Evolutionary conservation across 2,329 filamentous ascomycete species (phyloP).

Genomic region (Fusarium sublunatum): DNA sequence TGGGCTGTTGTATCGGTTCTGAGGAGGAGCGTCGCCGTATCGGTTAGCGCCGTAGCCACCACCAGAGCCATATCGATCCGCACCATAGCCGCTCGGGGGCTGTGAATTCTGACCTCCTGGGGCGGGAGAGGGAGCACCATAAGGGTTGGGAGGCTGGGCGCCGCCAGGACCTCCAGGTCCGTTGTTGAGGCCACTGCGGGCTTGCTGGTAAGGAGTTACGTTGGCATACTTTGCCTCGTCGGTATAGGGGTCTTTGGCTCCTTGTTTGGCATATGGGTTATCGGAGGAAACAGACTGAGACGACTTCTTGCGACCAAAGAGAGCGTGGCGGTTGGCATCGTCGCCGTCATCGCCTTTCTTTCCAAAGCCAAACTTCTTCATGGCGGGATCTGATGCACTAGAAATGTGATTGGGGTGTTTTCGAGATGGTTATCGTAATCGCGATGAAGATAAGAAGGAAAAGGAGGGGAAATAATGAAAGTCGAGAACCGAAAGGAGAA

Average conservation of each 20-base stretch:
- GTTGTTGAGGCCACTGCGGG: conserved; percentile 51
- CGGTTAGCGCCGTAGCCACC: conserved; percentile 65
- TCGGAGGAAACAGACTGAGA: conserved; percentile 58
- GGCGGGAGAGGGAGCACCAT: conserved; percentile 37
- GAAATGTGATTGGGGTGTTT: conserved; percentile 3
- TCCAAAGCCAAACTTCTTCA: conserved; percentile 71
- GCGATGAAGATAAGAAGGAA: neutral
- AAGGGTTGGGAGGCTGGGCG: conserved; percentile 36
- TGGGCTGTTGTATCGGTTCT: conserved; percentile 64
- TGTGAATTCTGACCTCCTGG: conserved; percentile 41
- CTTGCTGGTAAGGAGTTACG: conserved; percentile 60
- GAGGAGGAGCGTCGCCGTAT: conserved; percentile 63
- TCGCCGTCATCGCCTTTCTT: conserved; percentile 65
- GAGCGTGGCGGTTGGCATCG: conserved; percentile 60
- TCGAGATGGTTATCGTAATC: conserved; percentile 1
- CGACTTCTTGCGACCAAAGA: conserved; percentile 66
- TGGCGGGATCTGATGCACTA: conserved; percentile 45
- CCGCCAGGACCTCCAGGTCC: conserved; percentile 53
- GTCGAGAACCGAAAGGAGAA: conserved; percentile 31
- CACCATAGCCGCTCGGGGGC: conserved; percentile 60
- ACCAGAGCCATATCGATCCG: conserved; percentile 62
- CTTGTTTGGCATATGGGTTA: conserved; percentile 69
- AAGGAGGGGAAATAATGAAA: conserved; percentile 9
- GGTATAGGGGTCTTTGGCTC: conserved; percentile 65
- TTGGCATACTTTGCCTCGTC: conserved; percentile 59